Base-by-base conservation (phyloP, 2,329 filamentous ascomycete genomes). In the Aaosphaeria arxii region DNA sequence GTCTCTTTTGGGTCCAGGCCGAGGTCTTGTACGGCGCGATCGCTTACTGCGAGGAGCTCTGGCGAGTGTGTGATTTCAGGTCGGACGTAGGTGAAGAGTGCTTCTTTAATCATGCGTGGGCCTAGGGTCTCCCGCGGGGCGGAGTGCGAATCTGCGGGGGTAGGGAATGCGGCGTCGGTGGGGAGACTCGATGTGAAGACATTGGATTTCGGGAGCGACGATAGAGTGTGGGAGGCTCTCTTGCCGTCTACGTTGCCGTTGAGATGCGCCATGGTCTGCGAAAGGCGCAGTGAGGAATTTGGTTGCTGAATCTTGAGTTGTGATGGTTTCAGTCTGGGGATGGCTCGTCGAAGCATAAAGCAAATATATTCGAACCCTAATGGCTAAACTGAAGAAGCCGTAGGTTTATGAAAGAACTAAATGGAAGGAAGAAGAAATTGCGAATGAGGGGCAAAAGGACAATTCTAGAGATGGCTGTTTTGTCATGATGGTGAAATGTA, bases 11-110 rank as follows among this genome's bases (percentile, higher is more conserved):
- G 70, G 17, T 78, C 77, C 50, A 99, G 83, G 0, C 89, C 88
- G n/a, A 99, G 75, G 61, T 96, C 90, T 44, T 77, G 78, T 72
- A 97, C 77, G 0, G 91, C 92, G 2, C 83, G 83, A 2, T 83
- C 80, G 53, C 91, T 96, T 2, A 95, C 85, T 5, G 83, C 87
- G 1, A 97, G 79, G 11, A 99, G 77, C 63, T 96, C 89, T 0
- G 90, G 83, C 24, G 87, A 81, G 53, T 85, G 77, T 29, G 85
- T 80, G 17, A 78, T 71, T 61, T 92, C 87, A 0, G 94, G 94
- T 4, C 91, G 84, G 17, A 99, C 91, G 78, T 86, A 99, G 6
- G 91, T 95, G 72, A 89, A 99, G 44, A 92, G 73, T 4, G 94
- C 92, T 50, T 85, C 83, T 65, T 86, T 89, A 38, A 99, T 94